Percentiles rank a stretch among this genome's conserved stretches.
Evolutionary conservation across 2,329 filamentous ascomycete species (phyloP).

Genomic region (Laburnicola sp.): DNA sequence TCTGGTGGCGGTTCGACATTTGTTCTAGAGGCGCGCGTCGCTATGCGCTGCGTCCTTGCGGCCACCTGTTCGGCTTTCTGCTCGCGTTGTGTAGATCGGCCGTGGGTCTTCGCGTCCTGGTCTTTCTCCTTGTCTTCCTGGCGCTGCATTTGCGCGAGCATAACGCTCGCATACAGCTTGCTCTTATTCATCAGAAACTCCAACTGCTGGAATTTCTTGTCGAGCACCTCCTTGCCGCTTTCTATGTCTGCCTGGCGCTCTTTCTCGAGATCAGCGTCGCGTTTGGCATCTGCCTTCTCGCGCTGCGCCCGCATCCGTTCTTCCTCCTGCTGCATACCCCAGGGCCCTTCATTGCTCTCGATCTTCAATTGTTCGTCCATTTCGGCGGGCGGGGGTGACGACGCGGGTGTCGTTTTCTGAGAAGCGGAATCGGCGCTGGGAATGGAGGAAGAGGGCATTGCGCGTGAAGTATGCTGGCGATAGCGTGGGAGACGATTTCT

Average conservation of each 20-base stretch:
- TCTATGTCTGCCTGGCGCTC: constrained; percentile 52
- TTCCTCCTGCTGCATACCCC: constrained; percentile 52
- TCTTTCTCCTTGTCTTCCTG: constrained; percentile 54
- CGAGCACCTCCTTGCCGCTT: constrained; percentile 50
- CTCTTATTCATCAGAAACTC: constrained; percentile 58
- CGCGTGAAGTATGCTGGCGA: background rate
- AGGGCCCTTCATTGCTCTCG: constrained; percentile 35
- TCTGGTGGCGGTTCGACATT: constrained; percentile 18
- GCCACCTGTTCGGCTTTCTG: constrained; percentile 53
- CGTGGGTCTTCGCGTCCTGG: constrained; percentile 51
- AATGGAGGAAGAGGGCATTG: constrained; percentile 31
- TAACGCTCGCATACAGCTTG: constrained; percentile 57
- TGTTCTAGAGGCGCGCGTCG: constrained; percentile 46
- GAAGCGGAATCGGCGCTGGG: constrained; percentile 25
- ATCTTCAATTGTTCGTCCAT: constrained; percentile 26
- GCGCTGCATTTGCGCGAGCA: constrained; percentile 57
- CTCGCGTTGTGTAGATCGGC: constrained; percentile 51
- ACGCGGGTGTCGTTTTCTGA: constrained; percentile 38
- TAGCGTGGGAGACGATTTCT: background rate
- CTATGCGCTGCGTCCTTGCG: constrained; percentile 51
- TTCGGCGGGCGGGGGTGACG: constrained; percentile 36
- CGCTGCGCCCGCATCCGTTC: constrained; percentile 49
- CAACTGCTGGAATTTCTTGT: constrained; percentile 56
- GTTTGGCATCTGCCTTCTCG: constrained; percentile 51
- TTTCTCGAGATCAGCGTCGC: constrained; percentile 48